A percentile compares a stretch with the other conserved stretches of the same genome.
Evolutionary conservation across 2,329 filamentous ascomycete genomes (phyloP).

Genomic region (Geosmithia morbida): DNA sequence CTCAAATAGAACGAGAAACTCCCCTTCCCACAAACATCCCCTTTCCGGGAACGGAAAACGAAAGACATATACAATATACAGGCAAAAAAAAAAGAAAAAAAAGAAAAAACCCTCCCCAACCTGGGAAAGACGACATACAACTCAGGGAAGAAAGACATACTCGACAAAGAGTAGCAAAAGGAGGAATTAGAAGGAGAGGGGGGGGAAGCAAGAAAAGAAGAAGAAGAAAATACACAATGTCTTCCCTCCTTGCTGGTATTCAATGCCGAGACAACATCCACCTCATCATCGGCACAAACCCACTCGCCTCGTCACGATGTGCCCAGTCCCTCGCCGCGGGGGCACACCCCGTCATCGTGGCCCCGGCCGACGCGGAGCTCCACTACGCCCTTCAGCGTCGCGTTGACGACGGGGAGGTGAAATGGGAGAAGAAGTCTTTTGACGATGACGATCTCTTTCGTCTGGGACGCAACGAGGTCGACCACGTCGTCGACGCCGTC

Average conservation of each 20-base stretch:
- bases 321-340: conserved; percentile 68
- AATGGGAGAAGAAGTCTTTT: conserved; percentile 54
- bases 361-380: conserved; percentile 39
- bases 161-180: too few species aligned
- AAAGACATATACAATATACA: too few species aligned
- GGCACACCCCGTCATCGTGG: conserved; percentile 66
- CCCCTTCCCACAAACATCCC: too few species aligned
- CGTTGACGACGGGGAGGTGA: conserved; percentile 50
- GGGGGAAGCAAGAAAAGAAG: neutral
- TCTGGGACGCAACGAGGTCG: conserved; percentile 69
- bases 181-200: neutral
- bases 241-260: conserved; percentile 55
- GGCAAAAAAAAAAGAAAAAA: too few species aligned
- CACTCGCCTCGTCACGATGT: conserved; percentile 76
- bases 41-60: too few species aligned
- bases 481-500: conserved; percentile 71
- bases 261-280: conserved; percentile 62
- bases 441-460: conserved; percentile 56
- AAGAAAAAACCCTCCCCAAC: too few species aligned
- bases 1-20: too few species aligned
- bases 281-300: conserved; percentile 73
- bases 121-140: too few species aligned
- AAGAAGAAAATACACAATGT: conserved; percentile 14
- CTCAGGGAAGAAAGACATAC: too few species aligned
- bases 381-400: conserved; percentile 45